Conservation (phyloP, 2,329 filamentous ascomycete genomes). For the Ascochyta fabae region DNA sequence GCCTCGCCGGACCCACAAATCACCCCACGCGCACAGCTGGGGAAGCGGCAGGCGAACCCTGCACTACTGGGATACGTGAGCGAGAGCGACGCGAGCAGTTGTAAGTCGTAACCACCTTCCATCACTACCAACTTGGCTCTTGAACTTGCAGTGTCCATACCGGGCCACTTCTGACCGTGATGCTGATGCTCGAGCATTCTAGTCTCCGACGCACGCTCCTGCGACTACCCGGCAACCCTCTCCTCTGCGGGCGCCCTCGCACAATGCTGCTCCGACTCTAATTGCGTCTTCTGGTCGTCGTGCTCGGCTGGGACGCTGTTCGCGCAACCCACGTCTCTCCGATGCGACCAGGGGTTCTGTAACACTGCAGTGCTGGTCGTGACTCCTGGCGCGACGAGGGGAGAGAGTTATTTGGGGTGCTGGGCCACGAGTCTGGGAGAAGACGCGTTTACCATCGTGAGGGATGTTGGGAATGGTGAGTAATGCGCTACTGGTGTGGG, state of each 20-base stretch:
- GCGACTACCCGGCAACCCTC: conserved; percentile 34
- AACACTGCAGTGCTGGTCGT: conserved; percentile 33
- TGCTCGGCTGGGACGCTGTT: conserved; percentile 28
- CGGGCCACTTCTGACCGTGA: too few relatives aligned
- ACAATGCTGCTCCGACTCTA: conserved; percentile 27
- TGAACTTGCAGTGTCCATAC: too few relatives aligned
- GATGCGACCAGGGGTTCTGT: conserved; percentile 31
- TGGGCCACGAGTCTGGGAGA: conserved; percentile 32
- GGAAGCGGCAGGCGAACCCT: conserved; percentile 26
- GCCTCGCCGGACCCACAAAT: conserved; percentile 27
- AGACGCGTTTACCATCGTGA: conserved; percentile 16
- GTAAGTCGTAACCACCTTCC: conserved; percentile 18
- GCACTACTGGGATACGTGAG: conserved; percentile 30
- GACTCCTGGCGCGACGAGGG: conserved; percentile 25
- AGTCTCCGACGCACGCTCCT: conserved; percentile 32
- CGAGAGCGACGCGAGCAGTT: conserved; percentile 22
- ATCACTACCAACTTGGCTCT: neutral
- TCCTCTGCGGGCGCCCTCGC: conserved; percentile 27
- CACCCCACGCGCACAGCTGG: conserved; percentile 28
- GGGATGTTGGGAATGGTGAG: conserved; percentile 16
- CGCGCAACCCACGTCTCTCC: conserved; percentile 27
- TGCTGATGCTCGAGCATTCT: neutral
- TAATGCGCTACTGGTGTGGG: neutral
- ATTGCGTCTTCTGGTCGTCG: conserved; percentile 31
- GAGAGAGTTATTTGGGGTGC: conserved; percentile 28